Conservation (phyloP, 768 basidiomycete species). For the Collybiopsis luxurians region DNA sequence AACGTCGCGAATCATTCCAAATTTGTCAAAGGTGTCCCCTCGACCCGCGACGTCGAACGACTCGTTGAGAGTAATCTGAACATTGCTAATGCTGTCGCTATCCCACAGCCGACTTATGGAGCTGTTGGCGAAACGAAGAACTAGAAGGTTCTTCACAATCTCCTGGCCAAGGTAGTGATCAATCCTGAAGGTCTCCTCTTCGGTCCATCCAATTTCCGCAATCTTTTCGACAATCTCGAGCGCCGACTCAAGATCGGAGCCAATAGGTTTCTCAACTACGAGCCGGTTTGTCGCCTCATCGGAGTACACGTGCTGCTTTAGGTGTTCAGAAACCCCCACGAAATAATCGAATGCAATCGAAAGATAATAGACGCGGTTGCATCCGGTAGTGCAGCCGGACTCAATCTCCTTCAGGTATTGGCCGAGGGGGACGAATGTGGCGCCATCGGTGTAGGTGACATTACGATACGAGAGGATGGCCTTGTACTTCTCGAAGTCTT, state of each 20-base stretch:
- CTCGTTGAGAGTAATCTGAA: constrained; percentile 99
- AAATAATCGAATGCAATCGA: constrained; percentile 97
- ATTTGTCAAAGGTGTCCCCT: constrained; percentile 99
- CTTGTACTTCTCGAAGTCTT: constrained; percentile 84
- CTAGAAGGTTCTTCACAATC: constrained; percentile 99
- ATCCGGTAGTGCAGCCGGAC: constrained; percentile 53
- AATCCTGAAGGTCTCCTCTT: constrained; percentile 98
- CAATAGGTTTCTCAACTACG: constrained; percentile 98
- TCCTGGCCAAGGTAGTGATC: constrained; percentile 99
- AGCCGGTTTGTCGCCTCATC: constrained; percentile 78
- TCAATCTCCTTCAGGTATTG: constrained; percentile 78
- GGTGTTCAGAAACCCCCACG: constrained; percentile 77
- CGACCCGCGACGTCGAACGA: constrained; percentile 98
- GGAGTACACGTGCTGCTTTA: constrained; percentile 79
- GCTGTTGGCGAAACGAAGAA: constrained; percentile 92
- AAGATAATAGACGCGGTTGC: constrained; percentile 92
- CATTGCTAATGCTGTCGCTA: constrained; percentile 92
- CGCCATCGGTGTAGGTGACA: constrained; percentile 84
- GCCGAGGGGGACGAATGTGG: constrained; percentile 74
- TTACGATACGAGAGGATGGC: constrained; percentile 74
- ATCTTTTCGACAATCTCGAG: constrained; percentile 73
- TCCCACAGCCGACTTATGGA: constrained; percentile 89
- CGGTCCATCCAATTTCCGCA: constrained; percentile 85
- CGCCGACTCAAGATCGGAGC: constrained; percentile 87
- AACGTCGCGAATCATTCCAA: constrained; percentile 97